Percentiles rank a stretch among this genome's conserved stretches.
These are phyloP conservation scores for Fistulinella staudtii DNA, from an alignment of 1,284 basidiomycete genomes.

Conservation along the genomic window DNA sequence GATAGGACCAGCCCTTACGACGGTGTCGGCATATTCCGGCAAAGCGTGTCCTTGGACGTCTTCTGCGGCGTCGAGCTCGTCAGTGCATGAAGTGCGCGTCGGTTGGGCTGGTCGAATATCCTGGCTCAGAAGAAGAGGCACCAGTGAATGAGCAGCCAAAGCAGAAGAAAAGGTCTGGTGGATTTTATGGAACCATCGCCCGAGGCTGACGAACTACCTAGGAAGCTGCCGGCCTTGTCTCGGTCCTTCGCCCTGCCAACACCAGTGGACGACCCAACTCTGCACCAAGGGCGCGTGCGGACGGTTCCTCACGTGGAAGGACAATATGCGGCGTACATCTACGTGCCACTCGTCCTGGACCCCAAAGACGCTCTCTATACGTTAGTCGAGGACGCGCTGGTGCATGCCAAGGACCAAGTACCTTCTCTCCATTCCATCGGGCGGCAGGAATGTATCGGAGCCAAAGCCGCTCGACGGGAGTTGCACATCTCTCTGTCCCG, in stretches of 20 bases:
- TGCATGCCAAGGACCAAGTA: constrained; percentile 39
- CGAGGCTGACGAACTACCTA: constrained; percentile 26
- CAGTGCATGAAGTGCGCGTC: constrained; percentile 27
- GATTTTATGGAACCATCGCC: background rate
- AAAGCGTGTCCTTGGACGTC: background rate
- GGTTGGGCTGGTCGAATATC: constrained; percentile 32
- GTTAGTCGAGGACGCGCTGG: constrained; percentile 48
- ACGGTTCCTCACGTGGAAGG: constrained; percentile 73
- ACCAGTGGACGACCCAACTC: constrained; percentile 61
- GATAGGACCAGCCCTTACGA: too few species aligned
- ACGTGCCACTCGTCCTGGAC: constrained; percentile 54
- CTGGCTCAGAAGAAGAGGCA: constrained; percentile 35
- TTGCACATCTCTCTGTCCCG: constrained; percentile 74
- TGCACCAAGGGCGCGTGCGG: constrained; percentile 78
- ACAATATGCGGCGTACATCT: constrained; percentile 74
- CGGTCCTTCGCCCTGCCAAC: constrained; percentile 41
- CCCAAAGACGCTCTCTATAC: constrained; percentile 40
- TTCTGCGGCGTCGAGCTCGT: background rate
- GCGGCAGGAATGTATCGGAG: constrained; percentile 9
- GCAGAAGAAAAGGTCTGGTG: constrained; percentile 31
- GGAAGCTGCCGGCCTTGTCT: constrained; percentile 60
- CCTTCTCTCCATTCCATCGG: constrained; percentile 49
- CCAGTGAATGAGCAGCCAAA: constrained; percentile 1
- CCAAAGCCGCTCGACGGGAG: constrained; percentile 29
- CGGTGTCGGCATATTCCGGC: too few species aligned